Base-by-base conservation (phyloP, 257 asterid species). In the Solanum okadae region DNA sequence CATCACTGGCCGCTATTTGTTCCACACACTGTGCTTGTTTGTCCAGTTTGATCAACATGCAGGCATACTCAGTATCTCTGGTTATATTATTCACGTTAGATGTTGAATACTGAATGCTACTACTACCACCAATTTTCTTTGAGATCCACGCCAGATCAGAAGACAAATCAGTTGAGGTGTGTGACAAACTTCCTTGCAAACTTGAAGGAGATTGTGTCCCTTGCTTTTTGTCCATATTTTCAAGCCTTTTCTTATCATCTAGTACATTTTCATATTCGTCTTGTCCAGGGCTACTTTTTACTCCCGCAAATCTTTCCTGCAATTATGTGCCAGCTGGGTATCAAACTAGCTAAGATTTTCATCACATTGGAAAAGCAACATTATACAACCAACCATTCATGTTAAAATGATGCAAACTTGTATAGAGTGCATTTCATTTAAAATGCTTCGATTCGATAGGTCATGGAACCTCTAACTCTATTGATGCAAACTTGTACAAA, bases 71-170 rank as follows among this genome's bases (percentile, higher is more conserved):
- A 23, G 88, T 86, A 42, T 83, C 86, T 56, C 72, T 91, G 29
- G 78, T 81, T 61, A 76, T 93, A 87, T 83, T 93, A 49, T 13
- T 65, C 65, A 31, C 22, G 71, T 85, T 29, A 27, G 90, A 67
- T 52, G 90, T 86, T 18, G 89, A 79, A 84, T 87, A 82, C 63
- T 89, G 93, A 72, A 77, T 73, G 84, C 91, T 88, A 65, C 34
- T 88, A 27, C 34, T 89, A 42, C 90, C 87, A 77, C 88, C 89
- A 40, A 93, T 91, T 90, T 87, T 92, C 86, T 87, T 92, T 27
- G 95, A 87, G 86, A 94, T 91, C 94, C 95, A 92, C 7, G 91
- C 90, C 86, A 93, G 92, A 92, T 94, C 95, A 78, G 95, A 93
- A 86, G 95, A 90, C 83, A 93, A 86, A 89, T 93, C 92, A 61